Evolutionary conservation across 2,329 filamentous ascomycete genomes (phyloP), one percentile per base, ranked within the genome.

Genomic region (Ascochyta lentis): DNA sequence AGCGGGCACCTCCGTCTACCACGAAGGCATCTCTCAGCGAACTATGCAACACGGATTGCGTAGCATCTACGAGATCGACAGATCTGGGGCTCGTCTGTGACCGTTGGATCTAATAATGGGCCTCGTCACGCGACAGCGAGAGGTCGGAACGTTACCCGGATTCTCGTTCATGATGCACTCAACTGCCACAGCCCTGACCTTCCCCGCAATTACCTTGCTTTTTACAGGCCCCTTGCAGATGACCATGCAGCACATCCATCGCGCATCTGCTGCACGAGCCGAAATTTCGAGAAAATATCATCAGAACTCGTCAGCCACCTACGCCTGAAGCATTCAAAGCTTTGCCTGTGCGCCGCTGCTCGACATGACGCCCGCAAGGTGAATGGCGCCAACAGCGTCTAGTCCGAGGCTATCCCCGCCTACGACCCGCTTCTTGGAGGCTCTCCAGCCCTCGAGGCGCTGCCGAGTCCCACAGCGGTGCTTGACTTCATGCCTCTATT

Each of bases 151-250:
- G 46, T 31, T 55, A 42, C 38, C 55, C 54, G 54, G 55, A 54
- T 63, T 62, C 63, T 61, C 66, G 65, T 65, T 42, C 60, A 65
- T 65, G 39, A 60, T 56, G 57, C 59, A 34, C 46, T 50, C 50
- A 42, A 53, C 29, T 40, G 46, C 54, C 16, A 58, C 50, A 61
- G 60, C 61, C 65, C 61, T 69, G 51, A 64, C 59, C 61, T 75
- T 74, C 74, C 73, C 73, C 73, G 73, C 73, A 75, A 70, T 73
- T 64, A 56, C 62, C 67, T 64, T 71, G 63, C 65, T 67, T 68
- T 64, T 61, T 60, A 60, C 57, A 60, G 65, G 31, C 59, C 69
- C 73, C 73, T 73, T 76, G 74, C 72, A 74, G 72, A 68, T 72
- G 68, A 74, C 72, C 71, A 73, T 74, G 73, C 70, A 73, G 49